phyloP scores from a whole-genome alignment of 169 alveolate genomes.

The Plasmodium adleri region DNA sequence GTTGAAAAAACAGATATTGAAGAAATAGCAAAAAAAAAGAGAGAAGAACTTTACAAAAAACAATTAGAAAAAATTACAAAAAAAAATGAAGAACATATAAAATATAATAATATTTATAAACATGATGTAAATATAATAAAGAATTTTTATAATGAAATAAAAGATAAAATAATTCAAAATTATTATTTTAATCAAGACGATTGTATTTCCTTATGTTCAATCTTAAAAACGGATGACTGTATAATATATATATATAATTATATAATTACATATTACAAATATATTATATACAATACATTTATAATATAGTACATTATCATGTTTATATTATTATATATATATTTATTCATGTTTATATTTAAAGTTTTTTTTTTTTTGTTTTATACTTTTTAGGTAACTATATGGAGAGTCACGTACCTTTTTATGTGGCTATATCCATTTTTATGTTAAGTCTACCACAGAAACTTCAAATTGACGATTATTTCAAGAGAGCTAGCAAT shows the following conservation, averaged over 20 bases:
- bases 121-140: conserved; percentile 42
- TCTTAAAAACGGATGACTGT: conserved; percentile 58
- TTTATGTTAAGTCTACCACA: conserved; percentile 67
- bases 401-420: conserved; percentile 67
- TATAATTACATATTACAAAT: neutral
- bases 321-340: neutral
- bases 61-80: conserved; percentile 66
- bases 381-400: conserved; percentile 46
- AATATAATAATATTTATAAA: conserved; percentile 56
- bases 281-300: conserved; percentile 11
- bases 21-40: conserved; percentile 50
- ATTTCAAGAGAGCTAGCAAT: conserved; percentile 46
- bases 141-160: conserved; percentile 20
- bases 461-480: conserved; percentile 19
- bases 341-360: neutral
- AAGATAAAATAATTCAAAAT: conserved; percentile 20
- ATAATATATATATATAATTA: neutral
- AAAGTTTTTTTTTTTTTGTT: neutral
- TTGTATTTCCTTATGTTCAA: conserved; percentile 10
- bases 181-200: conserved; percentile 42
- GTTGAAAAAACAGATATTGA: conserved; percentile 70
- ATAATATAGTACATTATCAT: neutral
- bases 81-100: conserved; percentile 62
- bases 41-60: conserved; percentile 60
- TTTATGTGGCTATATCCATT: conserved; percentile 39